Conservation (phyloP, 345 rosid genomes). For the Orychophragmus violaceus region DNA sequence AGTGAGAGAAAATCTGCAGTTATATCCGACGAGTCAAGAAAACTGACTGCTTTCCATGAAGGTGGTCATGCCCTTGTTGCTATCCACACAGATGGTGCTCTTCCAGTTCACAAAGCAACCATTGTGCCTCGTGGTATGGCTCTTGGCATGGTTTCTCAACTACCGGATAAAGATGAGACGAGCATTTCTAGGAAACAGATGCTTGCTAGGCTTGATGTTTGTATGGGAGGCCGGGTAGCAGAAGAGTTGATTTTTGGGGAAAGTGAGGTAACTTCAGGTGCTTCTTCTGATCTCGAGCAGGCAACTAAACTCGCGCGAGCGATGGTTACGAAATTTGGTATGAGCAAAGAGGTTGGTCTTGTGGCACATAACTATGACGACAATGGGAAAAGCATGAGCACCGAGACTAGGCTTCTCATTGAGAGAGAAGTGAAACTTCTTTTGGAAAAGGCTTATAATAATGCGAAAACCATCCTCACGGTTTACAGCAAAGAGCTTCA, state of each 20-base stretch:
- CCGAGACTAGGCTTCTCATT: conserved; percentile 84
- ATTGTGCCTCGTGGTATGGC: conserved; percentile 94
- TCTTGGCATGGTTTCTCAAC: conserved; percentile 89
- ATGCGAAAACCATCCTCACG: conserved; percentile 76
- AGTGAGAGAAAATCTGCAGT: conserved; percentile 95
- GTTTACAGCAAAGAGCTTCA: conserved; percentile 69
- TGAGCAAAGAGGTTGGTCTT: conserved; percentile 87
- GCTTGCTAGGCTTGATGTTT: conserved; percentile 92
- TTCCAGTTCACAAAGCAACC: conserved; percentile 94
- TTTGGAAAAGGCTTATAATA: conserved; percentile 77
- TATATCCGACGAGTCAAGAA: conserved; percentile 71
- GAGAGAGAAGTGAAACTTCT: conserved; percentile 73
- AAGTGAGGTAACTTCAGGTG: conserved; percentile 82
- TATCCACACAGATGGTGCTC: conserved; percentile 81
- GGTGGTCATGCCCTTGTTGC: conserved; percentile 99
- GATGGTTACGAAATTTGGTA: conserved; percentile 88
- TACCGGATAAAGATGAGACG: conserved; percentile 82
- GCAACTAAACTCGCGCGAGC: conserved; percentile 80
- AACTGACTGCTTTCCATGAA: conserved; percentile 87
- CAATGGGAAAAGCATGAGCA: conserved; percentile 96
- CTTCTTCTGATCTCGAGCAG: conserved; percentile 74
- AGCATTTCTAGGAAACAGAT: conserved; percentile 77
- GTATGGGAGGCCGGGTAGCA: conserved; percentile 96
- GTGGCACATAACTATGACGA: conserved; percentile 73
- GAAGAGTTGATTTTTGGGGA: conserved; percentile 96